Percentiles rank a stretch among this genome's conserved stretches.
Evolutionary conservation across 805 yeast species (phyloP).

Genomic region (Candida glaebosa): DNA sequence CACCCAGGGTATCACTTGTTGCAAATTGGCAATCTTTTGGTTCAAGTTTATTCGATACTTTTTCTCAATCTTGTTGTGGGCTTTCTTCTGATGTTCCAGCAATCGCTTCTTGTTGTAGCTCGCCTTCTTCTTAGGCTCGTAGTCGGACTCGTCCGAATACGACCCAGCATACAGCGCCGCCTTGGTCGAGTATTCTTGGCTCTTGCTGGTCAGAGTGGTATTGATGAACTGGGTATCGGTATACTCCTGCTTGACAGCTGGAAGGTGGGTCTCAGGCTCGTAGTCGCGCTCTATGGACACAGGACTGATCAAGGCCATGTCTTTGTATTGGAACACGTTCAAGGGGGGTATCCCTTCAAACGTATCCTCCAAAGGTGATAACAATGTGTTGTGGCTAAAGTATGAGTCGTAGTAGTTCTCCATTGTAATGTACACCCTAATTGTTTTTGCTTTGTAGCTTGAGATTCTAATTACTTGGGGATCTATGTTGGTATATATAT

Average conservation of each 20-base stretch:
- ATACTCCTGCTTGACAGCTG: neutral
- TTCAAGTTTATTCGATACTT: constrained; percentile 69
- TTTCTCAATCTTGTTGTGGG: constrained; percentile 71
- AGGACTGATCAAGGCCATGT: neutral
- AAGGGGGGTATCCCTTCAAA: neutral
- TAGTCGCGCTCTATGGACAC: neutral
- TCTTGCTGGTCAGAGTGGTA: no score
- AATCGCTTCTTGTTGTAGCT: constrained; percentile 42
- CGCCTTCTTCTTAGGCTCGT: neutral
- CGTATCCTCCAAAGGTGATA: neutral
- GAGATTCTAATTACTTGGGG: no score
- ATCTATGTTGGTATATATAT: no score
- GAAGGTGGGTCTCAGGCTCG: neutral
- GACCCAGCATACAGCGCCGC: no score
- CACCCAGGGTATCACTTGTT: constrained; percentile 66
- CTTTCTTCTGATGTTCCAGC: constrained; percentile 60
- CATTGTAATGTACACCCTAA: no score
- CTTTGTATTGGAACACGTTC: neutral
- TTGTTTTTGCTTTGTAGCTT: no score
- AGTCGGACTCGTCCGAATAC: neutral
- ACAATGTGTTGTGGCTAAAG: neutral
- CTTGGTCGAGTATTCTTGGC: no score
- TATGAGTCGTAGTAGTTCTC: neutral
- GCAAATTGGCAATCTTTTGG: constrained; percentile 65
- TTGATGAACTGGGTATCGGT: no score